Evolutionary conservation across 352 stramenopile genomes (phyloP).

Genomic region (Pythium rishiriense): DNA sequence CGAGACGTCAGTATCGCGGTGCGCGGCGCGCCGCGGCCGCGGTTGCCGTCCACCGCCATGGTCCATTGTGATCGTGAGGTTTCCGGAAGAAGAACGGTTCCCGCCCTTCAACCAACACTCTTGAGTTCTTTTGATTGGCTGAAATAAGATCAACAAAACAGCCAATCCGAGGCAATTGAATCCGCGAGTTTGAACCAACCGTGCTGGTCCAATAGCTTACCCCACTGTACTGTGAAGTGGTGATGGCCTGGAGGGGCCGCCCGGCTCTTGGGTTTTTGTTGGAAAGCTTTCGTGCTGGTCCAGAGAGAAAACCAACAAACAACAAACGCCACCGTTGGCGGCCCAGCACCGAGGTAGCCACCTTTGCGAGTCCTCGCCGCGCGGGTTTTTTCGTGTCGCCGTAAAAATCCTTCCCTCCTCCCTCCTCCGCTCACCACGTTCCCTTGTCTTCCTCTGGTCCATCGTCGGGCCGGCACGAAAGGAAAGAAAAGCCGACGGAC

Average conservation of each 20-base stretch:
- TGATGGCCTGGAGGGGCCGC: background rate
- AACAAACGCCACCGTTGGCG: constrained; percentile 19
- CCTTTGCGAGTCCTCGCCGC: background rate
- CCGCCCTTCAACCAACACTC: constrained; percentile 10
- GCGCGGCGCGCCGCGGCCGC: background rate
- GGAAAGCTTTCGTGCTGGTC: constrained; percentile 21
- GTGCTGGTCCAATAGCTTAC: constrained; percentile 18
- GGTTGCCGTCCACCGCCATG: background rate
- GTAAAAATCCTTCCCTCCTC: background rate
- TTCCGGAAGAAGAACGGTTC: constrained; percentile 3
- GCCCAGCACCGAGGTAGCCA: constrained; percentile 38
- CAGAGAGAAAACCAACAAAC: background rate
- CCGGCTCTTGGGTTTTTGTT: constrained; percentile 7
- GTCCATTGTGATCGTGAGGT: background rate
- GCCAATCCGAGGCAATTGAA: constrained; percentile 17
- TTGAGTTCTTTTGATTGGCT: background rate
- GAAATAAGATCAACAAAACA: constrained; percentile 1
- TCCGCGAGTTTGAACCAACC: constrained; percentile 12
- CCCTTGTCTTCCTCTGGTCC: too few relatives aligned
- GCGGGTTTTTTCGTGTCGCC: background rate
- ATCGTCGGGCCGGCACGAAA: background rate
- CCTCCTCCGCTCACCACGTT: too few relatives aligned
- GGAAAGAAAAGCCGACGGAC: too few relatives aligned
- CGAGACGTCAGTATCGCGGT: background rate
- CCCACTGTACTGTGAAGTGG: background rate